phyloP scores from a whole-genome alignment of 257 asterid genomes.

The Salvia rosmarinus region DNA sequence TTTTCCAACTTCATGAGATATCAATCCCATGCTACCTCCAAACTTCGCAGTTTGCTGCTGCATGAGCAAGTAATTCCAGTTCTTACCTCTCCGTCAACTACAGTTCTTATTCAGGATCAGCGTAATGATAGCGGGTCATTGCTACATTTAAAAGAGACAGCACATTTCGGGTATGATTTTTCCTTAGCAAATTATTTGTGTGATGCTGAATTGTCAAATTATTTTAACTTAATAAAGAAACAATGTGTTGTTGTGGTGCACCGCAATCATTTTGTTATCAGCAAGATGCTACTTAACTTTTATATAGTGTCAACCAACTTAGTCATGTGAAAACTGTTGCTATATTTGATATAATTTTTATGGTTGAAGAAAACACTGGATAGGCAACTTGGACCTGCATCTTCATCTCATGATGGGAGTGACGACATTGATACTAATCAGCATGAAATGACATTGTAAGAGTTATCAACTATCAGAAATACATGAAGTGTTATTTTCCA shows the following conservation, averaged over 20 bases:
- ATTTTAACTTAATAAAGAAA: not conserved
- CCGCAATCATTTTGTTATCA: constrained; percentile 2
- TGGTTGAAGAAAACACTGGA: constrained; percentile 58
- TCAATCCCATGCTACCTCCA: constrained; percentile 27
- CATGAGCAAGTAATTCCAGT: constrained; percentile 67
- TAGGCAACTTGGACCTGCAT: constrained; percentile 40
- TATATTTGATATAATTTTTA: constrained; percentile 29
- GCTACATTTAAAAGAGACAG: constrained; percentile 51
- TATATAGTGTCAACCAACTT: constrained; percentile 6
- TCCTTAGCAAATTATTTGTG: not conserved
- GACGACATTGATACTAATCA: constrained; percentile 42
- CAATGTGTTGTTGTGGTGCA: not conserved
- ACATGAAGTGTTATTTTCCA: constrained; percentile 7
- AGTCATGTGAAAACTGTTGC: constrained; percentile 5
- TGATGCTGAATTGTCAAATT: constrained; percentile 12
- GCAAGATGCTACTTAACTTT: not conserved
- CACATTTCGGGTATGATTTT: constrained; percentile 49
- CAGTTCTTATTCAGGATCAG: constrained; percentile 61
- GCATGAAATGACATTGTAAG: constrained; percentile 62
- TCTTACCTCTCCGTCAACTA: constrained; percentile 46
- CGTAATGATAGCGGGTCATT: constrained; percentile 46
- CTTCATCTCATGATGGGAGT: constrained; percentile 44
- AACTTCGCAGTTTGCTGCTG: constrained; percentile 64
- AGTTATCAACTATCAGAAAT: constrained; percentile 47
- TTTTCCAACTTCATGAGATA: constrained; percentile 15